phyloP scores from a whole-genome alignment of 257 asterid genomes.

The Prunella vulgaris region DNA sequence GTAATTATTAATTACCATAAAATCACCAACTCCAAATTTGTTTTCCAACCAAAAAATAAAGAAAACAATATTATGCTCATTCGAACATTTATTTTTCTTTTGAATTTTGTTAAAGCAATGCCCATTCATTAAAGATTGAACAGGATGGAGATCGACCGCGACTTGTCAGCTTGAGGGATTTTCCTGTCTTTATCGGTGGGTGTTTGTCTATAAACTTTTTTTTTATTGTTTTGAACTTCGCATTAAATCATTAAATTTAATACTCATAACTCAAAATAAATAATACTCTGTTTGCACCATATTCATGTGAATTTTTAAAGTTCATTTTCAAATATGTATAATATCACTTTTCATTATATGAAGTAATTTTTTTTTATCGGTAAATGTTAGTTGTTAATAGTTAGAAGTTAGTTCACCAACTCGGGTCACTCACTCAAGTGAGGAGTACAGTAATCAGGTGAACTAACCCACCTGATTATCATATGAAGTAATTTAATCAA shows the following conservation, averaged over 20 bases:
- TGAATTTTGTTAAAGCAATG: neutral
- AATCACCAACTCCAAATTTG: neutral
- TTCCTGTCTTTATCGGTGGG: slow-evolving; percentile 19
- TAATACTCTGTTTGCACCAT: no score
- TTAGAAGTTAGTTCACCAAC: no score
- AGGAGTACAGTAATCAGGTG: no score
- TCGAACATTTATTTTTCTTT: neutral
- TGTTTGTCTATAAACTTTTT: slow-evolving; percentile 22
- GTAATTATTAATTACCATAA: neutral
- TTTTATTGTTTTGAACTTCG: neutral
- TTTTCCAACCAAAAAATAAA: neutral
- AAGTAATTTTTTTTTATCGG: no score
- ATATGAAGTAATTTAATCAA: no score
- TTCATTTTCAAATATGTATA: no score
- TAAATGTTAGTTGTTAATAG: no score
- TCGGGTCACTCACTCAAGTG: no score
- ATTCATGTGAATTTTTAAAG: no score
- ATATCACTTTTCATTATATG: no score
- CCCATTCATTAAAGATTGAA: slow-evolving; percentile 16
- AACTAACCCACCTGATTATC: no score
- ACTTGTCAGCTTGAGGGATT: slow-evolving; percentile 24
- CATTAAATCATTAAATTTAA: neutral
- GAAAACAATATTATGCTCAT: neutral
- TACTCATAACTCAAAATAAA: neutral
- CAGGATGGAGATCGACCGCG: slow-evolving; percentile 18